Evolutionary conservation across 352 stramenopile genomes (phyloP), one percentile per base, ranked within the genome.

Genomic region (Pythium phragmiticola): DNA sequence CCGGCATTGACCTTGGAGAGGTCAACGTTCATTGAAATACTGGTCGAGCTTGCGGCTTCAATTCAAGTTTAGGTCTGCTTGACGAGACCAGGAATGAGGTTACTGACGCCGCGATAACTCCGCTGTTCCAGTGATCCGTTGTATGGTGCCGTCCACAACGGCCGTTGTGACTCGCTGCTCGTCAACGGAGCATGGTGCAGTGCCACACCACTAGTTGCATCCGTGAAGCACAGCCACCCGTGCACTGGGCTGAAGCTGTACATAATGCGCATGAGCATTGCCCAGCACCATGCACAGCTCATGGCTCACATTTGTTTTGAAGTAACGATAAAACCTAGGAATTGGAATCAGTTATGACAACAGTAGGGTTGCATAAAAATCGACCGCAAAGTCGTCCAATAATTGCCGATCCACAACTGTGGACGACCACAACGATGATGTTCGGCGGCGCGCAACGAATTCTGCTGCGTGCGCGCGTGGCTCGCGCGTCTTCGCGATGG

Each of bases 221-320:
- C 70, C 74, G 92, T 89, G 72, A 92, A 95, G 4, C 83, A 76
- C 64, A 95, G 72, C 0, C 84, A 74, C 59, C 91, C 86, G 21
- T 81, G 67, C 39, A 78, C 86, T 13, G 82, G 80, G 42, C 92
- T 93, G 66, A 92, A 93, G 75, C 76, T 90, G 72, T 92, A 93
- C 65, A 30, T 30, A 92, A 95, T 37, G 83, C 74, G 45, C 11
- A 39, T 92, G 84, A 71, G 93, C 91, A 69, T 95, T 93, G 68
- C 84, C 86, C 45, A 92, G 75, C 60, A 91, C 73, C 37, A 23
- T 13, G 45, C 21, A 21, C 21, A 21, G 21, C 21, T 11, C 43
- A 57, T 57, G 17, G 39, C 45, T 46, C 39, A 17, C 5, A 37
- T 11, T 37, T 37, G 33, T 37, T 11, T 9, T 39, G 34, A 39